Percentiles rank a stretch among this genome's conserved stretches.
Conservation (phyloP, 2,329 filamentous ascomycete genomes). For the Fusarium mundagurra region DNA sequence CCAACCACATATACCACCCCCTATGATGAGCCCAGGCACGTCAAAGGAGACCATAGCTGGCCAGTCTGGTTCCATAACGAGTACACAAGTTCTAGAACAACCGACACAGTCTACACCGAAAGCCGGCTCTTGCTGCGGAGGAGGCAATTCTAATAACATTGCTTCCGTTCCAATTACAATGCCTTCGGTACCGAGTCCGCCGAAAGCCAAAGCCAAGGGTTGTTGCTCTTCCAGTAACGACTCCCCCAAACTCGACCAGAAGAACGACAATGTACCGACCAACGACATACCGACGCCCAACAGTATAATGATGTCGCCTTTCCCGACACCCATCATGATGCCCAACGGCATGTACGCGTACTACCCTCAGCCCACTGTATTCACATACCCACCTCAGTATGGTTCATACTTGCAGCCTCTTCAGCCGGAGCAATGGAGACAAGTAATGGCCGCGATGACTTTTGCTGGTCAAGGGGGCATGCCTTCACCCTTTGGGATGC, state of each 20-base stretch:
- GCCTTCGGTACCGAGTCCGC: constrained; percentile 26
- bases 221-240: constrained; percentile 45
- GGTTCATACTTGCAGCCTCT: constrained; percentile 65
- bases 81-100: constrained; percentile 29
- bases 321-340: constrained; percentile 49
- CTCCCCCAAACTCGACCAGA: constrained; percentile 35
- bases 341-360: constrained; percentile 53
- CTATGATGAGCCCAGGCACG: constrained; percentile 29
- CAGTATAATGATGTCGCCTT: constrained; percentile 49
- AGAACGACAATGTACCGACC: constrained; percentile 30
- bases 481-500: constrained; percentile 42
- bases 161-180: constrained; percentile 18
- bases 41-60: constrained; percentile 36
- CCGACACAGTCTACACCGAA: constrained; percentile 26
- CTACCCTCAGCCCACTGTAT: constrained; percentile 57
- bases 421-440: constrained; percentile 63
- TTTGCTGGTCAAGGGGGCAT: constrained; percentile 49
- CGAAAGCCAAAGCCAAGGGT: constrained; percentile 38
- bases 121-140: constrained; percentile 51
- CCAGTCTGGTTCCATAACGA: constrained; percentile 30
- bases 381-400: constrained; percentile 63
- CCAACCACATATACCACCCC: constrained; percentile 43
- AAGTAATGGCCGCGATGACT: constrained; percentile 55
- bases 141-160: constrained; percentile 13
- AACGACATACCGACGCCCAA: constrained; percentile 37